A percentile compares a stretch with the other conserved stretches of the same genome.
Conservation (phyloP, 2,329 filamentous ascomycete genomes). For the Didymosphaeria variabile region DNA sequence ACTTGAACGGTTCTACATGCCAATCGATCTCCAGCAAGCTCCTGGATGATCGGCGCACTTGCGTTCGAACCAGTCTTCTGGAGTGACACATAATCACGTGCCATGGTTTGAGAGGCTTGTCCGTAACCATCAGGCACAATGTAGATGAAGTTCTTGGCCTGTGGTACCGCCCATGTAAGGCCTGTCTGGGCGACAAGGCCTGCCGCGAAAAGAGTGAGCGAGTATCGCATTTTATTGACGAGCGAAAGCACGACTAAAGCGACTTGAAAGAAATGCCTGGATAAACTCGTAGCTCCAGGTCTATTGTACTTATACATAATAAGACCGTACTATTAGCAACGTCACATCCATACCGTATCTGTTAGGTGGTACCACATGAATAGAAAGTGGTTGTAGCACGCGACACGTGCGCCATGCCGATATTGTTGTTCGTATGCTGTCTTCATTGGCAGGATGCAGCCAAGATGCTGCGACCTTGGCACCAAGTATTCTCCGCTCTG, state of each 20-base stretch:
- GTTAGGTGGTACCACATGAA: neutral
- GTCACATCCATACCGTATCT: neutral
- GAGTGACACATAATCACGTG: slow-evolving; percentile 32
- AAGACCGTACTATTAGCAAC: neutral
- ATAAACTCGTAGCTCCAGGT: neutral
- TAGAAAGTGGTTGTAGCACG: neutral
- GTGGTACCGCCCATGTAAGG: slow-evolving; percentile 25
- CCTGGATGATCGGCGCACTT: slow-evolving; percentile 27
- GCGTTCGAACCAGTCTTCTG: slow-evolving; percentile 28
- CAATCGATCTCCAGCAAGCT: slow-evolving; percentile 28
- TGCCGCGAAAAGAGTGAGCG: slow-evolving; percentile 3
- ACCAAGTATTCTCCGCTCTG: neutral
- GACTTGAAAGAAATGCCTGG: neutral
- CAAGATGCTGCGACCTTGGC: slow-evolving; percentile 11
- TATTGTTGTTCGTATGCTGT: slow-evolving; percentile 3
- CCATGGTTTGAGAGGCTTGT: slow-evolving; percentile 33
- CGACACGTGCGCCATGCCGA: slow-evolving; percentile 6
- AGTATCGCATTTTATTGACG: slow-evolving; percentile 1
- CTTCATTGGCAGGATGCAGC: slow-evolving; percentile 8
- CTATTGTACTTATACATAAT: neutral
- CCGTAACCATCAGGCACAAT: slow-evolving; percentile 38
- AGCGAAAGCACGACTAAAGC: neutral
- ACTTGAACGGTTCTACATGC: neutral
- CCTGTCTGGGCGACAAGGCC: slow-evolving; percentile 19
- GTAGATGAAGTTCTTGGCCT: slow-evolving; percentile 35